phyloP scores from a whole-genome alignment of 2,329 filamentous ascomycete genomes.

The Cercospora nicotianae region DNA sequence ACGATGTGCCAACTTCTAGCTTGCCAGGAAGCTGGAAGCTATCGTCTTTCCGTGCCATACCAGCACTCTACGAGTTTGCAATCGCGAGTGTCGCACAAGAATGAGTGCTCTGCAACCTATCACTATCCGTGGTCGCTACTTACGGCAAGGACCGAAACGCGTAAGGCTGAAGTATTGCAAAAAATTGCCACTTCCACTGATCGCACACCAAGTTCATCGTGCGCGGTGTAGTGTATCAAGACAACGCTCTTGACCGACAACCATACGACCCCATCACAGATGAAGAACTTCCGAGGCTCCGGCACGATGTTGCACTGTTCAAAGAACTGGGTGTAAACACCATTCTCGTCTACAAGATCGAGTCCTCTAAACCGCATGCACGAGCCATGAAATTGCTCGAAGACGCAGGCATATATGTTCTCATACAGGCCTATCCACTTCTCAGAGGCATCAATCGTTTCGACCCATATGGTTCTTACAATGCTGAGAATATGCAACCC shows the following conservation, averaged over 20 bases:
- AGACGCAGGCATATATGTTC: background rate
- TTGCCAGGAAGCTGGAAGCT: background rate
- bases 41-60: background rate
- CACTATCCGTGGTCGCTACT: background rate
- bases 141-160: background rate
- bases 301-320: background rate
- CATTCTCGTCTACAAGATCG: background rate
- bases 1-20: background rate
- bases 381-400: background rate
- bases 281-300: background rate
- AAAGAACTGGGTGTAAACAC: background rate
- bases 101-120: background rate
- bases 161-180: background rate
- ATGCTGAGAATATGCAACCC: background rate
- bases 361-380: background rate
- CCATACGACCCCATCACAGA: background rate
- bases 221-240: background rate
- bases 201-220: background rate
- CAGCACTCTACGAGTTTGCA: background rate
- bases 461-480: background rate
- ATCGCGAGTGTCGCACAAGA: background rate
- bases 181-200: background rate
- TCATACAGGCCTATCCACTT: background rate
- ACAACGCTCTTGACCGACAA: background rate
- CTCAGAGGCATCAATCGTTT: background rate